Evolutionary conservation across 306 rosid genomes (phyloP).

Genomic region (Prunus padus): DNA sequence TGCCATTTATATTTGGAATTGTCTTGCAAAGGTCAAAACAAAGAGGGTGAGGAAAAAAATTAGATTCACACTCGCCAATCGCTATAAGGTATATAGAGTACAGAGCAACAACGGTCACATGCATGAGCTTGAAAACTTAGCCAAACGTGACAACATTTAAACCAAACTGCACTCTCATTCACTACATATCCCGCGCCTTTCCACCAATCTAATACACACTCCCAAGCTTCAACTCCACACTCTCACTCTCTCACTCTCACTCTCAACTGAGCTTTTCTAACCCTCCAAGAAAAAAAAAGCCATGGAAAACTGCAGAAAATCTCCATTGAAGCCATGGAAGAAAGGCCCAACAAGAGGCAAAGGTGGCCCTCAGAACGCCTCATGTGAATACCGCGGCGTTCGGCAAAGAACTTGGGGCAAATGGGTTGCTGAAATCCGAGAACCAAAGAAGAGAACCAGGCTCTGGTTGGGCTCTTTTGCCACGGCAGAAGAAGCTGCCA

Average conservation of each 20-base stretch:
- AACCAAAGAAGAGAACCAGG: constrained; percentile 92
- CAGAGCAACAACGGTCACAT: constrained; percentile 72
- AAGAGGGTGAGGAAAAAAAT: neutral
- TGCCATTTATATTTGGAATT: neutral
- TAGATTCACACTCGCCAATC: constrained; percentile 18
- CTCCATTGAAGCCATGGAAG: constrained; percentile 91
- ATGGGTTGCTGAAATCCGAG: constrained; percentile 98
- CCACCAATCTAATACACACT: constrained; percentile 16
- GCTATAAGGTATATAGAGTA: constrained; percentile 5
- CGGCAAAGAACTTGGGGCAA: constrained; percentile 97
- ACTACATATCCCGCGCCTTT: constrained; percentile 78
- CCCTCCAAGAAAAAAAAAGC: constrained; percentile 7
- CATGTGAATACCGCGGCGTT: constrained; percentile 87
- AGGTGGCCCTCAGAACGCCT: constrained; percentile 93
- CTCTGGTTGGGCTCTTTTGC: constrained; percentile 95
- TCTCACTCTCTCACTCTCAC: constrained; percentile 27
- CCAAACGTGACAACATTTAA: constrained; percentile 88
- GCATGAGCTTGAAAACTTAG: constrained; percentile 47
- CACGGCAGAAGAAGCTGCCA: constrained; percentile 95
- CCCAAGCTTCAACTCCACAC: constrained; percentile 10
- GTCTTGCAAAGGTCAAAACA: neutral
- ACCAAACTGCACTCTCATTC: constrained; percentile 51
- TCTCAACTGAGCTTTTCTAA: constrained; percentile 20
- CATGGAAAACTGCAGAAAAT: constrained; percentile 72
- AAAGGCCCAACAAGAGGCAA: constrained; percentile 95